Evolutionary conservation across 2,329 filamentous ascomycete species (phyloP), one percentile per base, ranked within the genome.

Genomic region (Pestalotiopsis fici): DNA sequence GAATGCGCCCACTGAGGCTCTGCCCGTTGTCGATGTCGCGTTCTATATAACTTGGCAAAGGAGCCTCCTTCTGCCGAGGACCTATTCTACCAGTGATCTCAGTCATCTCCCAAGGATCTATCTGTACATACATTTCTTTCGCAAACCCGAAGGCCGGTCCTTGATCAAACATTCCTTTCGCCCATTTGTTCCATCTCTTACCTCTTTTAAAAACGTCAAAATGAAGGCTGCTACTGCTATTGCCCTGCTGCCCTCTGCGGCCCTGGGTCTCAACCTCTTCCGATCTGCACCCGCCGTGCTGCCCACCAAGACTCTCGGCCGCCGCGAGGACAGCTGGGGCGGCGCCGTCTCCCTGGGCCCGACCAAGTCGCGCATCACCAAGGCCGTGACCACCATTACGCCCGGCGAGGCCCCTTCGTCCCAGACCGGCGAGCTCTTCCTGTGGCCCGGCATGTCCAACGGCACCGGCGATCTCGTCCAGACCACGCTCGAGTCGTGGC

Each of bases 401-500:
- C 60, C 60, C 21, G 39, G 60, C 2, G 25, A 25, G 3, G 60
- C 39, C 23, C 39, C 35, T n/a, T 50, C 60, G 7, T 15, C n/a
- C 39, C 35, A 63, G 60, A 28, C 35, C 35, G 60, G 39, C 21
- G 35, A 63, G 35, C 23, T 63, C 23, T 63, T 63, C 39, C 60
- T 64, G 1, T 64, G 62, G 62, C 62, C 62, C 39, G 62, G 62
- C 21, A 64, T 64, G 62, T 64, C 62, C 21, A 64, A 64, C 62
- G 62, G 62, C 23, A 64, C 62, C 2, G 62, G 62, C 13, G 62
- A 64, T 25, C 62, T 64, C 4, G 62, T 64, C 25, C 62, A 64
- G 62, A 64, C 62, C 18, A 64, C 62, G 15, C 62, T 64, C 39
- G 62, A 64, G 62, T 64, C 62, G 47, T 64, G 62, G 62, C 62